Evolutionary conservation across 2,329 filamentous ascomycete genomes (phyloP).

Genomic region (Nemania diffusa): DNA sequence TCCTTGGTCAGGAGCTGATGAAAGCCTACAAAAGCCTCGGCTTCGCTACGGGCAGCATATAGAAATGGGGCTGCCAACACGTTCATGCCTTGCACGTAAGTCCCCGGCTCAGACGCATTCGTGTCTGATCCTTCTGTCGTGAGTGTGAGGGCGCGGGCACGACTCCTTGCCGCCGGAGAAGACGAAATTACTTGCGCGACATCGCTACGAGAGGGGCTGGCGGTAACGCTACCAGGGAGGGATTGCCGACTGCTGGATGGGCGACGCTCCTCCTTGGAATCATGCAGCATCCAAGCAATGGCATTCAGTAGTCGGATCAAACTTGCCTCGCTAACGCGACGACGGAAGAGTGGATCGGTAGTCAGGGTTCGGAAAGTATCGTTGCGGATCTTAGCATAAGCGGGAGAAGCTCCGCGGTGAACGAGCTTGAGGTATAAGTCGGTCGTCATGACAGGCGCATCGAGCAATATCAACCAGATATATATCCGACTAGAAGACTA

Average conservation of each 20-base stretch:
- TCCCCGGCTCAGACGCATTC: conserved; percentile 74
- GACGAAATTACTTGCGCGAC: conserved; percentile 54
- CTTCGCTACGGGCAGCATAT: conserved; percentile 92
- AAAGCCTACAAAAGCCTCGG: conserved; percentile 93
- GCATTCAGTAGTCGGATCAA: conserved; percentile 94
- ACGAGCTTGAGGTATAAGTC: conserved; percentile 90
- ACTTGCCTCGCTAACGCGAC: conserved; percentile 94
- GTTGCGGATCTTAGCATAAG: conserved; percentile 97
- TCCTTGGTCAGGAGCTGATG: conserved; percentile 87
- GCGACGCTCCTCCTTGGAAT: conserved; percentile 68
- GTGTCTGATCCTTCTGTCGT: conserved; percentile 73
- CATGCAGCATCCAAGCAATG: conserved; percentile 91
- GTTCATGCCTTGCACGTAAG: conserved; percentile 99
- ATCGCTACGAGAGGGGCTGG: conserved; percentile 53
- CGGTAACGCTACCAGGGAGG: conserved; percentile 48
- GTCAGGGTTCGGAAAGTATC: conserved; percentile 97
- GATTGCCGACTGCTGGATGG: conserved; percentile 46
- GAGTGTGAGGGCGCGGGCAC: conserved; percentile 67
- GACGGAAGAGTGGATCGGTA: conserved; percentile 95
- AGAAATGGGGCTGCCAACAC: conserved; percentile 95
- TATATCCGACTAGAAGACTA: conserved; percentile 95
- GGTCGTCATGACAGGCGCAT: conserved; percentile 84
- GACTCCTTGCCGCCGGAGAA: conserved; percentile 59
- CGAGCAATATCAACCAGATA: conserved; percentile 93
- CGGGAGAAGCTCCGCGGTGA: conserved; percentile 91